Evolutionary conservation across 176 grass and related monocot genomes (phyloP), one percentile per base, ranked within the genome.

Genomic region (Musa schizocarpa): DNA sequence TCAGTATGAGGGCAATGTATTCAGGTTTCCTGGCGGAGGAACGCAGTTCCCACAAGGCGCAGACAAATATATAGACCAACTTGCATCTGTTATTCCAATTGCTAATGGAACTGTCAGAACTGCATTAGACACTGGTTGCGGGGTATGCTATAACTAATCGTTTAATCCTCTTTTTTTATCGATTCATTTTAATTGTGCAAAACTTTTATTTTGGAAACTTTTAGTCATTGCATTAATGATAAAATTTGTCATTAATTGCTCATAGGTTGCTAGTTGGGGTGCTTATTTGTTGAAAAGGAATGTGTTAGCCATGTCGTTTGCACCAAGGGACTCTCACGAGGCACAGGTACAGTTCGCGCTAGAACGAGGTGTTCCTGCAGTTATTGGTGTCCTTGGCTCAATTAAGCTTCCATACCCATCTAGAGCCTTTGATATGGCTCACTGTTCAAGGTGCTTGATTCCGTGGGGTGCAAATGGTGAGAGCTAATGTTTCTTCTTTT

Each of bases 381-480:
- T 93, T 81, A 89, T 97, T 64, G 94, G 94, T 77, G 94, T 97
- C 11, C 87, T 91, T 10, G 94, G 90, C 26, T 91, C 94, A 63
- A 80, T 93, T 52, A 97, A 87, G 84, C 93, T 97, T 58, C 93
- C 93, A 2, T 97, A 93, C 75, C 90, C 93, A 9, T 68, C 88
- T 13, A 75, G 93, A 61, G 74, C 90, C 75, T 98, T 98, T 51
- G 94, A 98, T 84, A 98, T 98, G 94, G 90, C 90, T 24, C 94
- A 93, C 80, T 98, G 94, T 77, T 98, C 94, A 20, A 87, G 94
- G 49, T 98, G 94, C 79, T 85, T 98, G 71, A 89, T 98, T 82
- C 94, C 82, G 50, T 98, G 94, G 94, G 82, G 71, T 68, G 82
- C 14, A 73, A 93, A 88, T 85, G 90, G 87, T 96, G 74, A 85